Conservation (phyloP, 306 rosid species). For the Medicago arabica region DNA sequence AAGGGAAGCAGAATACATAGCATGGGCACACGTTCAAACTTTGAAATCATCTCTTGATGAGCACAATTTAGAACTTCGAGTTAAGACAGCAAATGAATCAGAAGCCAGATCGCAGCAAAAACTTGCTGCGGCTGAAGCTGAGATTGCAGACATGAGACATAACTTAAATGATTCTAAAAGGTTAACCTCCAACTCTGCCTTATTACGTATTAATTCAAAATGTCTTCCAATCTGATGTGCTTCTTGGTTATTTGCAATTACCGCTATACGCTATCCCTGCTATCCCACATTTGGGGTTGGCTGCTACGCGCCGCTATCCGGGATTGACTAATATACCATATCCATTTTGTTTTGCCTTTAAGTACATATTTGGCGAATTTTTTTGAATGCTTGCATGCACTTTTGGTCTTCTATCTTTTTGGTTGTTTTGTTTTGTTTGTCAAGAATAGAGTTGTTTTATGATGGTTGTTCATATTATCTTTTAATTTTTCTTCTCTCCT, state of each 20-base stretch:
- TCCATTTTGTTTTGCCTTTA: neutral
- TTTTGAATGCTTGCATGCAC: constrained; percentile 5
- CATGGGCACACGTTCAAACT: constrained; percentile 83
- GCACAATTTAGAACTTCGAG: constrained; percentile 81
- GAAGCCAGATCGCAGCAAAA: constrained; percentile 92
- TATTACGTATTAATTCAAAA: constrained; percentile 8
- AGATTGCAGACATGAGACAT: constrained; percentile 79
- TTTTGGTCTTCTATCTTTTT: constrained; percentile 21
- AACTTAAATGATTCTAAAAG: constrained; percentile 77
- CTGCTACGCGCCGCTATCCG: no score
- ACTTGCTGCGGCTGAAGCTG: constrained; percentile 97
- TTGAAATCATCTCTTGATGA: constrained; percentile 89
- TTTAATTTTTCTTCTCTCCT: neutral
- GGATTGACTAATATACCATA: neutral
- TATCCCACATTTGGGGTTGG: no score
- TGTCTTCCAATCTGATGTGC: constrained; percentile 18
- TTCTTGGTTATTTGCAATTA: neutral
- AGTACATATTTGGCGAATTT: constrained; percentile 10
- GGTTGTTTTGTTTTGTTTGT: constrained; percentile 34
- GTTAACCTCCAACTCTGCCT: constrained; percentile 45
- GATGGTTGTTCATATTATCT: neutral
- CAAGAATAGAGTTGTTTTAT: constrained; percentile 23
- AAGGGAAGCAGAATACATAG: constrained; percentile 80
- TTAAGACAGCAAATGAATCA: constrained; percentile 92
- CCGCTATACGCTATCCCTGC: no score